These are phyloP conservation scores for Edaphochlamys debaryana DNA, from an alignment of 139 green algal species.

Conservation along the genomic window DNA sequence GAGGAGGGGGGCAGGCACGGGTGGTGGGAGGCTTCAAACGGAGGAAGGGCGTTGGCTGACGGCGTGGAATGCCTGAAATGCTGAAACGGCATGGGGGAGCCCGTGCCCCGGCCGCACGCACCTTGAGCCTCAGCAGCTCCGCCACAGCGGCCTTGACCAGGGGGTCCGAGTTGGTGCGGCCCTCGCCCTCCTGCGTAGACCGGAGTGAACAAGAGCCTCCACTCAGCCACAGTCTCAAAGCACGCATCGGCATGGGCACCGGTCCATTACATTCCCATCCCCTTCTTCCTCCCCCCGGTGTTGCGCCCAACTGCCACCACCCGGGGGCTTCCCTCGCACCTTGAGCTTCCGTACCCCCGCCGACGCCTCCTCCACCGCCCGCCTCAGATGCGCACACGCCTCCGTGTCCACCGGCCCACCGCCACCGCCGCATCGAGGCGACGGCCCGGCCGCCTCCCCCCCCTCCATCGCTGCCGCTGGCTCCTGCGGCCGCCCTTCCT, in stretches of 20 bases:
- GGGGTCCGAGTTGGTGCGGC: slow-evolving; percentile 31
- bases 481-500: background rate
- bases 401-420: too few species aligned
- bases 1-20: too few species aligned
- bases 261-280: too few species aligned
- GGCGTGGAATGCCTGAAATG: too few species aligned
- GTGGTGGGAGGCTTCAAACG: too few species aligned
- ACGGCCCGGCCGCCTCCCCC: background rate
- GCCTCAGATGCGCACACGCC: background rate
- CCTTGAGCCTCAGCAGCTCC: slow-evolving; percentile 36
- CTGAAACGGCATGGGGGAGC: too few species aligned
- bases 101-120: background rate
- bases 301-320: too few species aligned
- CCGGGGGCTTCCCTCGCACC: background rate
- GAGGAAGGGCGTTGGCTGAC: too few species aligned
- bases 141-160: slow-evolving; percentile 43
- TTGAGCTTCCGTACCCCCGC: slow-evolving; percentile 48
- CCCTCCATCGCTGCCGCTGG: background rate
- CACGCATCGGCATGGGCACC: too few species aligned
- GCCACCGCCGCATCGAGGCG: background rate
- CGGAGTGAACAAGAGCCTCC: too few species aligned
- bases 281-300: too few species aligned
- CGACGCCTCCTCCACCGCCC: slow-evolving; percentile 33
- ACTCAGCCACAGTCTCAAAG: too few species aligned
- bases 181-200: background rate